phyloP scores from a whole-genome alignment of 2,329 filamentous ascomycete species.

The Botrytis aclada region DNA sequence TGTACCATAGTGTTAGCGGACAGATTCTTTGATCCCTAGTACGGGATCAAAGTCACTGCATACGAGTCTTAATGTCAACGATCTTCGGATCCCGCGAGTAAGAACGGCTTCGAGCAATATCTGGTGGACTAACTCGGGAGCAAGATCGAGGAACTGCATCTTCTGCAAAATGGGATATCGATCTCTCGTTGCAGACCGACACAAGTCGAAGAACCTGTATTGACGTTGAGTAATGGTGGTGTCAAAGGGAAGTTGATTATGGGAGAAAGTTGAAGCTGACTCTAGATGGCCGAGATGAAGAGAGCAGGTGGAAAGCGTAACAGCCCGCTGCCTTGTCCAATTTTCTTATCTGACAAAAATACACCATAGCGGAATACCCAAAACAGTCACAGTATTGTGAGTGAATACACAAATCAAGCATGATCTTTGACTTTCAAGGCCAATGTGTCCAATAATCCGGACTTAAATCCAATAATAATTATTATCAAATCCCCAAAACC shows the following conservation, averaged over 20 bases:
- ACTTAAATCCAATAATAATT: too few species aligned
- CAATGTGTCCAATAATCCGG: too few species aligned
- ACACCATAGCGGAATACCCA: not conserved
- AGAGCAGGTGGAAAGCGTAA: not conserved
- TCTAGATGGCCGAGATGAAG: too few species aligned
- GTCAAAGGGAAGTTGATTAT: not conserved
- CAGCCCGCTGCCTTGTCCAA: not conserved
- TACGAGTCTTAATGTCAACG: not conserved
- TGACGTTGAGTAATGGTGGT: too few species aligned
- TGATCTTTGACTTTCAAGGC: not conserved
- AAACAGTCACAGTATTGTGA: not conserved
- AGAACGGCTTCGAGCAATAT: not conserved
- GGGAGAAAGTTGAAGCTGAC: not conserved
- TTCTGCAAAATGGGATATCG: not conserved
- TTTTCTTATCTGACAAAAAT: not conserved
- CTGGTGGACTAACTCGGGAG: not conserved
- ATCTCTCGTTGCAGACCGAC: too few species aligned
- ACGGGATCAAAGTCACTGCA: not conserved
- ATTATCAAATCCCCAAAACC: too few species aligned
- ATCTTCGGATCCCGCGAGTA: not conserved
- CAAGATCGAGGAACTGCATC: not conserved
- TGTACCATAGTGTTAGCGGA: not conserved
- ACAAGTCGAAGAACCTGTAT: not conserved
- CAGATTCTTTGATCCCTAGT: rapidly evolving
- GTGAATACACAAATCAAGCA: not conserved